phyloP scores from a whole-genome alignment of 1,139 yeast species.

The Lodderomyces beijingensis region DNA sequence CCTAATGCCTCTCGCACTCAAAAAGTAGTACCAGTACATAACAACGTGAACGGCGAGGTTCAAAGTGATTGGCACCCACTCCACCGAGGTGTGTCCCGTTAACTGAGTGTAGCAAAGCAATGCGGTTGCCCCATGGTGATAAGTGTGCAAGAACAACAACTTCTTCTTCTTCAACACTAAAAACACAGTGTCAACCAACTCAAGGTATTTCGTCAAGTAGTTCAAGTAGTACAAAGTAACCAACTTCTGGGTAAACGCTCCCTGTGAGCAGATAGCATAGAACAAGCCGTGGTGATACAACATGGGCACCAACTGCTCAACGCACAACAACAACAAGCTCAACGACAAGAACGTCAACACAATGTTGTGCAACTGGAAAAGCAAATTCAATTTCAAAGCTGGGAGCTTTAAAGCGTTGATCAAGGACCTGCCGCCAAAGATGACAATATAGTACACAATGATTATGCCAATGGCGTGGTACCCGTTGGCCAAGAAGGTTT shows the following conservation, averaged over 20 bases:
- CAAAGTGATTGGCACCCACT: slow-evolving; percentile 91
- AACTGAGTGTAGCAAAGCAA: slow-evolving; percentile 91
- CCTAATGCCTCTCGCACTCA: slow-evolving; percentile 87
- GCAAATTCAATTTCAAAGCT: slow-evolving; percentile 64
- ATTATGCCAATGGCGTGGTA: slow-evolving; percentile 59
- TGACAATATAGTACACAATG: slow-evolving; percentile 70
- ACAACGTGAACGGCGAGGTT: slow-evolving; percentile 93
- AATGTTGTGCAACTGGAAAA: slow-evolving; percentile 71
- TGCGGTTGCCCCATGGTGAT: slow-evolving; percentile 99
- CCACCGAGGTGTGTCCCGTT: slow-evolving; percentile 83
- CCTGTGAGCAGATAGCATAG: slow-evolving; percentile 76
- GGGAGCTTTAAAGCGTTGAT: slow-evolving; percentile 47
- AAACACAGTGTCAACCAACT: slow-evolving; percentile 88
- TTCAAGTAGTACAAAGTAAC: slow-evolving; percentile 79
- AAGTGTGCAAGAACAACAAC: slow-evolving; percentile 85
- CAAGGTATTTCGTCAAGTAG: slow-evolving; percentile 74
- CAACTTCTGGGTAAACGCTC: slow-evolving; percentile 82
- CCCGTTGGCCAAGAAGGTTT: slow-evolving; percentile 67
- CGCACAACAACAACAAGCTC: slow-evolving; percentile 58
- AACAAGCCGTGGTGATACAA: slow-evolving; percentile 71
- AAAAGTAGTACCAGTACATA: slow-evolving; percentile 97
- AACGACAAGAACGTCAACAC: slow-evolving; percentile 69
- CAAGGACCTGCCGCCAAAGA: slow-evolving; percentile 70
- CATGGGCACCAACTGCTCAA: slow-evolving; percentile 86
- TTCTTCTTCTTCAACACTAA: slow-evolving; percentile 90